These are phyloP conservation scores for Xylaria sp. DNA, from an alignment of 2,329 filamentous ascomycete genomes.

Conservation along the genomic window DNA sequence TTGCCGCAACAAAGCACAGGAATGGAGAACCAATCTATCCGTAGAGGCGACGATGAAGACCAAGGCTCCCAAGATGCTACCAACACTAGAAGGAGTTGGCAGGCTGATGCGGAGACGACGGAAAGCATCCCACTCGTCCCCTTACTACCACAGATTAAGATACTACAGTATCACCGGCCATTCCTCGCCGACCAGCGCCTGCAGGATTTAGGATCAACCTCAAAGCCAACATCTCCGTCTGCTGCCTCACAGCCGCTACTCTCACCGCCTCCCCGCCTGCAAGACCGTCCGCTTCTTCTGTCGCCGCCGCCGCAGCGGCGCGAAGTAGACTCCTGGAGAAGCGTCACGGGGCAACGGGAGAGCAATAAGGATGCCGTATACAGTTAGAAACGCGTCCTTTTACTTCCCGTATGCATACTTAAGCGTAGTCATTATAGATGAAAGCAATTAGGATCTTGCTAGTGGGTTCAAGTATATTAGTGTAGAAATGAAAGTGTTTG, in stretches of 20 bases:
- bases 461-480: no score
- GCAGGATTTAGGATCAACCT: neutral
- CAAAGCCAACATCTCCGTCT: neutral
- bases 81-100: neutral
- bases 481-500: no score
- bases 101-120: neutral
- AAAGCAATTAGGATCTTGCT: no score
- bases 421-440: no score
- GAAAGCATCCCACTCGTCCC: neutral
- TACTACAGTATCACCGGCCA: neutral
- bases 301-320: neutral
- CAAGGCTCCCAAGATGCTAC: neutral
- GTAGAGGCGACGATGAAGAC: neutral
- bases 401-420: no score
- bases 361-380: no score
- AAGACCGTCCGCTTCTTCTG: slow-evolving; percentile 1
- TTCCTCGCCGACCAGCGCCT: neutral
- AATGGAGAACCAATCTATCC: neutral
- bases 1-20: neutral
- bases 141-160: neutral
- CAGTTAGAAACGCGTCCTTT: no score
- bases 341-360: no score
- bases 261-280: neutral
- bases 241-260: neutral
- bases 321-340: neutral